phyloP scores from a whole-genome alignment of 23 red algal species.

The Gracilariopsis chorda region DNA sequence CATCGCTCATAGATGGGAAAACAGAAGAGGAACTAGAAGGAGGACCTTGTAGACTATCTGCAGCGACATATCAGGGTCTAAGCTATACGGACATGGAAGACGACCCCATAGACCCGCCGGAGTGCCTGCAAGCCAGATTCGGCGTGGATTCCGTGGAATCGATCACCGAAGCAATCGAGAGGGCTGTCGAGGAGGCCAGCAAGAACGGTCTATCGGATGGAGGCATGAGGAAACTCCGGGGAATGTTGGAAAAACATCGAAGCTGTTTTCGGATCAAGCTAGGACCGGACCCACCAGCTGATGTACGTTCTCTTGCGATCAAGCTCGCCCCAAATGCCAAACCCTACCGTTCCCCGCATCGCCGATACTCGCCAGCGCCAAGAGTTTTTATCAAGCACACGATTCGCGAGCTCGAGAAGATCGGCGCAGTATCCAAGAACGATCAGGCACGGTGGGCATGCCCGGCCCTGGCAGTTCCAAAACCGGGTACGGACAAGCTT shows the following conservation, averaged over 20 bases:
- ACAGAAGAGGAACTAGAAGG: not conserved
- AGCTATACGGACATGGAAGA: not conserved
- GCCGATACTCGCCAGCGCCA: not conserved
- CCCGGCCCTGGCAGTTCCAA: not conserved
- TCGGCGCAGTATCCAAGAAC: not conserved
- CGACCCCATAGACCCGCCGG: not conserved
- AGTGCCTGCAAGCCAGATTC: not conserved
- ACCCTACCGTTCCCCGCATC: not conserved
- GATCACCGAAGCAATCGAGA: not conserved
- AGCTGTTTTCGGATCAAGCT: slow-evolving; percentile 14
- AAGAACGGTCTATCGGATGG: not conserved
- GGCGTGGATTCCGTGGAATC: not conserved
- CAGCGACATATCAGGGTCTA: not conserved
- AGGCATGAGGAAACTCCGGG: not conserved
- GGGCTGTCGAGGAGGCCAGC: not conserved
- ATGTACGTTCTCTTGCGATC: not conserved
- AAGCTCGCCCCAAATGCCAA: not conserved
- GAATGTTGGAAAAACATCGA: not conserved
- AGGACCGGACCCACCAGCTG: not conserved
- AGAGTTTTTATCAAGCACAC: not conserved
- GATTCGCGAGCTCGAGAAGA: not conserved
- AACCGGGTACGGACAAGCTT: not conserved
- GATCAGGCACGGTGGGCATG: not conserved
- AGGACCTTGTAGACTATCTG: not conserved
- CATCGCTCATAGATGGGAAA: not conserved